Base-by-base conservation (phyloP, 2,329 filamentous ascomycete genomes). In the Raffaelea ambrosiae region DNA sequence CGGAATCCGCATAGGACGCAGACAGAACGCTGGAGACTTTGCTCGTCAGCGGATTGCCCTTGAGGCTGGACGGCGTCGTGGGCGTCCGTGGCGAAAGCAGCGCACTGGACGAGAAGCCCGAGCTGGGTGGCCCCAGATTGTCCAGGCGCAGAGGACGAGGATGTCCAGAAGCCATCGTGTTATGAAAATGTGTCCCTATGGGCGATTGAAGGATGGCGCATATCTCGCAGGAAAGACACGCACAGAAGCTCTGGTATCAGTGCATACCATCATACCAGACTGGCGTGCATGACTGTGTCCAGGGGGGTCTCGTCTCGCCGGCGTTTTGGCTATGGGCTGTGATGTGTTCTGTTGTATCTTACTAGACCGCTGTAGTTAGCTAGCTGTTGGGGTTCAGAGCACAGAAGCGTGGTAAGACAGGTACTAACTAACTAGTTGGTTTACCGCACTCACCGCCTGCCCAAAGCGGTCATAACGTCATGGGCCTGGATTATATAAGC, bases 1-100 rank as follows among this genome's bases (percentile, higher is more conserved):
- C 91, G 5, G 87, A 76, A 65, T 97, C 93, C 7, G 89, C 86
- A 66, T 95, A 96, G 0, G 91, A 95, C 3, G 88, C 84, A 4
- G 93, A 95, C 43, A 97, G 77, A 38, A 97, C 85, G 52, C 79
- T 83, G 21, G 88, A 86, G 56, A 96, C 79, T 61, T 93, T 88
- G 51, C 84, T 84, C 8, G 87, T 83, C 29, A 97, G 71, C 8
- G 88, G 84, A 63, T 49, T 54, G 36, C 70, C 59, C 52, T 66
- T 76, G 3, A 52, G 40, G 7, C 45, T 42, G 18, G 55, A 56
- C 43, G 63, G 14, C 14, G 49, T 56, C 48, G 60, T 55, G 46
- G 58, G 50, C 41, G 59, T 58, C 50, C 57, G 60, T 5, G 63
- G 63, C 10, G 63, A 64, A n/a, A 61, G 49, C 14, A 61, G 58